Conservation (phyloP, 495 filamentous ascomycete species). For the Penicillium paradoxum region DNA sequence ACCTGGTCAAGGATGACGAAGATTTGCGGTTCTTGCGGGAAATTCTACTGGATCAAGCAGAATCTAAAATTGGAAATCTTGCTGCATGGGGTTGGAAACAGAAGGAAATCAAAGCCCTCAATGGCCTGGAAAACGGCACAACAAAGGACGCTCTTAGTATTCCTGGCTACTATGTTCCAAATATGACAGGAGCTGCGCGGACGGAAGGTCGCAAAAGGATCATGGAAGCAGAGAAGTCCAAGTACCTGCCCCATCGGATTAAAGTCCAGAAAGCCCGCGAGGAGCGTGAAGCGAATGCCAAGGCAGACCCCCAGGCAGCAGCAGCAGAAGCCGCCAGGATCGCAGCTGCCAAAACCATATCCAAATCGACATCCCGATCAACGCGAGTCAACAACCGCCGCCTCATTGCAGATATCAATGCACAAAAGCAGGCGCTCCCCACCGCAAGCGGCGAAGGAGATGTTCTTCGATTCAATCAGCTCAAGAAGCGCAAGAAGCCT, state of each 20-base stretch:
- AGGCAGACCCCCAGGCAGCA: slow-evolving; percentile 61
- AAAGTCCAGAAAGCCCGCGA: slow-evolving; percentile 86
- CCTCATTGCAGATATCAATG: slow-evolving; percentile 88
- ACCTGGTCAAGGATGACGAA: slow-evolving; percentile 74
- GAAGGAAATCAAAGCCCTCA: slow-evolving; percentile 82
- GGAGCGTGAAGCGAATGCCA: slow-evolving; percentile 75
- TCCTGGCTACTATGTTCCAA: slow-evolving; percentile 87
- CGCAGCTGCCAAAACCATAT: slow-evolving; percentile 69
- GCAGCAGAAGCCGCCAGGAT: slow-evolving; percentile 66
- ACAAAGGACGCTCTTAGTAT: slow-evolving; percentile 56
- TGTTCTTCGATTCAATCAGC: slow-evolving; percentile 93
- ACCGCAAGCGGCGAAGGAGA: slow-evolving; percentile 67
- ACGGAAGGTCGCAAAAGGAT: slow-evolving; percentile 94
- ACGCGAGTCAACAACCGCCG: slow-evolving; percentile 94
- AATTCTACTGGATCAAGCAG: slow-evolving; percentile 41
- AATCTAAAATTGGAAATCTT: slow-evolving; percentile 57
- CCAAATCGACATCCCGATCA: slow-evolving; percentile 74
- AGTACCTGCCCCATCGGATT: slow-evolving; percentile 95
- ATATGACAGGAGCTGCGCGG: slow-evolving; percentile 74
- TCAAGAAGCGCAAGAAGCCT: slow-evolving; percentile 98
- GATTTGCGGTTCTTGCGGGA: slow-evolving; percentile 57
- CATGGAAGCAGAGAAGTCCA: slow-evolving; percentile 91
- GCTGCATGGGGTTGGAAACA: slow-evolving; percentile 85
- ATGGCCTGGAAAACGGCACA: slow-evolving; percentile 52
- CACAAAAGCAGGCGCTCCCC: slow-evolving; percentile 81